A percentile compares a stretch with the other conserved stretches of the same genome.
These are phyloP conservation scores for Calonectria crousiana DNA, from an alignment of 2,329 filamentous ascomycete genomes.

Conservation along the genomic window DNA sequence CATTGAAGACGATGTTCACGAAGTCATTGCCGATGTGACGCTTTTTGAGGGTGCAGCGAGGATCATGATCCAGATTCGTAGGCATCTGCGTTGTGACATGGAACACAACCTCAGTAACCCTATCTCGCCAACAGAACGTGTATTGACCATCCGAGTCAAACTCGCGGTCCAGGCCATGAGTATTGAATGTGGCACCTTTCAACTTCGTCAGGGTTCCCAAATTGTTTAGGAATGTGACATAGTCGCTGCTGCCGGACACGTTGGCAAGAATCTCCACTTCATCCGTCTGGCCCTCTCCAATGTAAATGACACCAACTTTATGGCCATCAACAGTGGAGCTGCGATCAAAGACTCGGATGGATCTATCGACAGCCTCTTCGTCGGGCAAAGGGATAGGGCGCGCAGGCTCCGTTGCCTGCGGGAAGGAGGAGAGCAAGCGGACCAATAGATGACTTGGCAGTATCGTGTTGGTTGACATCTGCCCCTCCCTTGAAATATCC, in stretches of 20 bases:
- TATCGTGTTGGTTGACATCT: constrained; percentile 69
- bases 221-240: constrained; percentile 84
- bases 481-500: constrained; percentile 62
- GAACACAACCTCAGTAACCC: constrained; percentile 94
- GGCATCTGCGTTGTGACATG: constrained; percentile 99
- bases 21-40: constrained; percentile 97
- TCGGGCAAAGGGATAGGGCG: constrained; percentile 82
- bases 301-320: constrained; percentile 94
- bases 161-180: constrained; percentile 86
- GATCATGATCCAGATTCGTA: constrained; percentile 81
- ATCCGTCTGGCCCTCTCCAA: constrained; percentile 85
- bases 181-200: constrained; percentile 88
- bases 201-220: constrained; percentile 86
- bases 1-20: constrained; percentile 98
- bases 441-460: constrained; percentile 81
- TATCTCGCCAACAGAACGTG: constrained; percentile 94
- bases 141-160: constrained; percentile 86
- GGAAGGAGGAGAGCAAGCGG: constrained; percentile 74
- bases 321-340: constrained; percentile 93
- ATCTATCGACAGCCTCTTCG: constrained; percentile 77
- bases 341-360: constrained; percentile 85
- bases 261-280: constrained; percentile 91
- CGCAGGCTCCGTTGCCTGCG: constrained; percentile 67
- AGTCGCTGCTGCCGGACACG: constrained; percentile 86
- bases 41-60: constrained; percentile 86